Base-by-base conservation (phyloP, 78 protist species). In the Cavenderia fasciculata region DNA sequence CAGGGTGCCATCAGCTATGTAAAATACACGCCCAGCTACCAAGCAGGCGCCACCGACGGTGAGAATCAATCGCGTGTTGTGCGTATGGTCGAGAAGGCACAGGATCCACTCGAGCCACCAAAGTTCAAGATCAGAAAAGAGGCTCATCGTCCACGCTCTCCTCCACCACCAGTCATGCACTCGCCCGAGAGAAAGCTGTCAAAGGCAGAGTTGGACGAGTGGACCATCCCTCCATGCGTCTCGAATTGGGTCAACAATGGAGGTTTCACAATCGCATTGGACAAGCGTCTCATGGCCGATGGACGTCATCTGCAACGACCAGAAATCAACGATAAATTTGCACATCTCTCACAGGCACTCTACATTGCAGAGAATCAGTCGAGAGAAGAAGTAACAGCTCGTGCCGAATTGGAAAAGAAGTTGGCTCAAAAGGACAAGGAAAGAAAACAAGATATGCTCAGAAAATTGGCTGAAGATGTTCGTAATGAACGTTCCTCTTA, bases 141-240 rank as follows among this genome's bases (percentile, higher is more conserved):
- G 34, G 56, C 46, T 2, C 25, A 16, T 6, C 94, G 94, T 7
- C 97, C 98, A 18, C 94, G 95, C 0, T 85, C 96, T 21, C 99
- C 99, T 6, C 98, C 99, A 3, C 97, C 94, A n/a, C 98, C 99
- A 2, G 98, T 99, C 21, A 44, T 99, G 97, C 99, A 98, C 90
- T 96, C 98, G 49, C 99, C 99, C 2, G 95, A 97, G 4, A 89
- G 96, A 27, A 94, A 94, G 72, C 47, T 92, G 18, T 85, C 97
- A 10, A 75, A 40, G 25, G 65, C 95, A 59, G 98, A 97, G 29
- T 85, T 84, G 73, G 69, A 59, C 56, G 97, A 93, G 40, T 97
- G 99, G 99, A 92, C 93, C 33, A 98, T 99, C 18, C 99, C 99
- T 31, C 99, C 99, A 19, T 87, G 96, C 61, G 63, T 99, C 21